Percentiles rank a stretch among this genome's conserved stretches.
phyloP scores from a whole-genome alignment of 345 rosid genomes.

The Melaleuca alternifolia region DNA sequence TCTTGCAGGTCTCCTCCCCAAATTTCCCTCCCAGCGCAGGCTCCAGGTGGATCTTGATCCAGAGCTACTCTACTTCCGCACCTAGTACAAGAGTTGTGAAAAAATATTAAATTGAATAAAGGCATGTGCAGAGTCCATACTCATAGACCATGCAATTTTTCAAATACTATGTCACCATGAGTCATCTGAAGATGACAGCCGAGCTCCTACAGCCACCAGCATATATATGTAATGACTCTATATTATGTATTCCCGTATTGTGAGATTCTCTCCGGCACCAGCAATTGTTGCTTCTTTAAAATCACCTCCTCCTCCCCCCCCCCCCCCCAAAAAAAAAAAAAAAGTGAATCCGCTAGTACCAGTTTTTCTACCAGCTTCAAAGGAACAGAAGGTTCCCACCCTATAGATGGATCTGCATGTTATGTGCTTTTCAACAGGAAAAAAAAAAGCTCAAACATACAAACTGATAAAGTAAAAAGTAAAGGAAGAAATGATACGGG shows the following conservation, averaged over 20 bases:
- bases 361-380: neutral
- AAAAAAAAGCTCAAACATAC: neutral
- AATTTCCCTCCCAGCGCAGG: neutral
- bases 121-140: neutral
- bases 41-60: neutral
- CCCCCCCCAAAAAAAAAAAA: neutral
- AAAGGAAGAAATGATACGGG: neutral
- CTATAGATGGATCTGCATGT: neutral
- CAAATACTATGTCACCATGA: neutral
- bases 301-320: too few species aligned
- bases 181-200: neutral
- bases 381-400: neutral
- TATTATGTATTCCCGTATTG: neutral
- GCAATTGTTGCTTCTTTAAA: too few species aligned
- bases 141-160: neutral
- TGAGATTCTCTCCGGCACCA: neutral
- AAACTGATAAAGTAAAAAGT: neutral
- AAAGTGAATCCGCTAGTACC: neutral
- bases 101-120: neutral
- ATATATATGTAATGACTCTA: neutral
- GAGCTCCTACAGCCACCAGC: neutral
- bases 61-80: neutral
- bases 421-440: neutral
- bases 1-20: slow-evolving; percentile 5
- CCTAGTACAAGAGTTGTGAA: neutral